phyloP scores from a whole-genome alignment of 208 protist genomes.

The Crithidia mellificae region DNA sequence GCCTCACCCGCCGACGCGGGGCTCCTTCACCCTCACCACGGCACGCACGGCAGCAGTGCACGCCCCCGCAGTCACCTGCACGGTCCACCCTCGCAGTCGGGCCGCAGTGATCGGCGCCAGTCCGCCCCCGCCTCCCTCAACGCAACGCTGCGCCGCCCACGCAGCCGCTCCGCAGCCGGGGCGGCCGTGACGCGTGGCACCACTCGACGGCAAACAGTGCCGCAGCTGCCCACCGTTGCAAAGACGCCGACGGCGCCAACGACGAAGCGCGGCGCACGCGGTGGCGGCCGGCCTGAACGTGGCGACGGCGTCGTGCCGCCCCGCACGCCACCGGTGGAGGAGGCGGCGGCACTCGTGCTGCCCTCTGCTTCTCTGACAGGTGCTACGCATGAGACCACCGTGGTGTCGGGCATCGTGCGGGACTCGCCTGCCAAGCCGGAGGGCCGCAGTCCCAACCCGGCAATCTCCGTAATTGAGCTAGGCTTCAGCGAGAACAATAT shows the following conservation, averaged over 20 bases:
- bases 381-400: background rate
- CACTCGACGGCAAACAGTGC: constrained; percentile 5
- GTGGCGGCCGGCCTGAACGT: constrained; percentile 6
- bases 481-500: constrained; percentile 19
- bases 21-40: no score
- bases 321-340: background rate
- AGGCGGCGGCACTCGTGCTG: background rate
- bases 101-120: background rate
- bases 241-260: constrained; percentile 8
- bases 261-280: background rate
- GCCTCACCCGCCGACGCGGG: background rate
- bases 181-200: background rate
- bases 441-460: constrained; percentile 1
- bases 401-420: background rate
- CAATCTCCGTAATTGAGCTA: constrained; percentile 23
- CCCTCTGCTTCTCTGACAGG: background rate
- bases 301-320: background rate
- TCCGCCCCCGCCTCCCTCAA: constrained; percentile 7
- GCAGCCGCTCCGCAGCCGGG: constrained; percentile 1
- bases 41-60: background rate
- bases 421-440: background rate
- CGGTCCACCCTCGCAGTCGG: background rate
- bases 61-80: background rate
- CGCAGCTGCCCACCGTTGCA: constrained; percentile 5
- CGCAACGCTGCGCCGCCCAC: background rate